These are phyloP conservation scores for Elasticomyces elasticus DNA, from an alignment of 495 filamentous ascomycete species.

Conservation along the genomic window DNA sequence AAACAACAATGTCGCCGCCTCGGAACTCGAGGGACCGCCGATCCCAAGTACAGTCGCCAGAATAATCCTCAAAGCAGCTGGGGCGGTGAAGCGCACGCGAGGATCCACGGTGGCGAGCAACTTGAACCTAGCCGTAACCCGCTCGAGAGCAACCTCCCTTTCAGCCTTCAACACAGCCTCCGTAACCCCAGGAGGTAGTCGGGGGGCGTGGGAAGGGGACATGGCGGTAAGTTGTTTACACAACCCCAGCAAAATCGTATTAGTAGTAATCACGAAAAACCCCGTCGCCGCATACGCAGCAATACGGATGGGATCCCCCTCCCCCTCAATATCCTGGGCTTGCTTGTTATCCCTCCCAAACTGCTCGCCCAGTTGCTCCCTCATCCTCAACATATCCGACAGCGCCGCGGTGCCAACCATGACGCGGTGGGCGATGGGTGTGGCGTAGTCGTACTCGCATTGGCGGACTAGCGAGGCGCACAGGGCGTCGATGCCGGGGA, in stretches of 20 bases:
- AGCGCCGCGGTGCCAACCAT: neutral
- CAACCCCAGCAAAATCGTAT: neutral
- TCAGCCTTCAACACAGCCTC: neutral
- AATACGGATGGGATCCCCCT: neutral
- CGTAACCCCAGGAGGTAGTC: neutral
- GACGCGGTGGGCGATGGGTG: no score
- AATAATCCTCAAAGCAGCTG: neutral
- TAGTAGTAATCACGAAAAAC: constrained; percentile 5
- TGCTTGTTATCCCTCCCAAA: no score
- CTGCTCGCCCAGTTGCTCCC: constrained; percentile 1
- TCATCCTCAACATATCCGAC: neutral
- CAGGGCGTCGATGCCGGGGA: neutral
- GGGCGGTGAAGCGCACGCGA: neutral
- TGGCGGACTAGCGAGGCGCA: neutral
- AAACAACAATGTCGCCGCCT: neutral
- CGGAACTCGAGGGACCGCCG: neutral
- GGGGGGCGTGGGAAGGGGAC: neutral
- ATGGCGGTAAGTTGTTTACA: neutral
- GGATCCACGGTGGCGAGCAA: neutral
- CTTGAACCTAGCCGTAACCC: neutral
- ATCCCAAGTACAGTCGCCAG: neutral
- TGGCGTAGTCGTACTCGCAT: neutral
- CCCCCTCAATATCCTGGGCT: no score
- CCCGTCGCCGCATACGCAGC: constrained; percentile 6
- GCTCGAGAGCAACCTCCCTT: neutral